Base-by-base conservation (phyloP, 2,329 filamentous ascomycete genomes). In the Pseudogymnoascus sp. region DNA sequence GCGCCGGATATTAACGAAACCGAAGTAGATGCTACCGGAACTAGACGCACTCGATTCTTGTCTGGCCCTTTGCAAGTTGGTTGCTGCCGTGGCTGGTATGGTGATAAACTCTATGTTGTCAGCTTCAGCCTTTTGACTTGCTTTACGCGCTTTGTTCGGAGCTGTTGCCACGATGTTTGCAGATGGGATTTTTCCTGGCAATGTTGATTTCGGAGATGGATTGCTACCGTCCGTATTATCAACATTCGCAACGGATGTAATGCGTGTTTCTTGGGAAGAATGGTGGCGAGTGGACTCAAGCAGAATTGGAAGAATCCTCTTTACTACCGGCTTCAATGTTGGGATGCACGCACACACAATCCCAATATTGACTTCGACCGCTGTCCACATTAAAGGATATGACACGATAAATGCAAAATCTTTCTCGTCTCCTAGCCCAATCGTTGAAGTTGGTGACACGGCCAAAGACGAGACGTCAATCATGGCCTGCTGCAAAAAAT, bases 311-410 rank as follows among this genome's bases (percentile, higher is more conserved):
- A 69, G 67, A 61, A 61, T 61, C 21, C 33, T 29, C 66, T 90
- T 82, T 61, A 92, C 86, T 13, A 96, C 78, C 0, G 92, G 92
- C 72, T 96, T 96, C 65, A 96, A 77, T 0, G 89, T 93, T 10
- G 92, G 92, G 10, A 96, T 89, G 70, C 91, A 96, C 47, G 88
- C 91, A 71, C 90, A 95, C 67, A 90, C 87, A 70, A 96, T 91
- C 21, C 90, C 91, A 1, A 95, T 80, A 66, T 96, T 93, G 73
- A 96, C 90, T 74, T 96, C 92, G 64, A 96, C 86, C 11, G 88
- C 89, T 14, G 89, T 93, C 92, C 92, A 96, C 89, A 96, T 93
- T 72, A 95, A 87, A 0, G 90, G 90, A 6, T 91, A 76, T 0
- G 90, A 90, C 0, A 89, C 89, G 71, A 93, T 91, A 86, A 85